phyloP scores from a whole-genome alignment of 2,329 filamentous ascomycete genomes.

The Colletotrichum spaethianum region DNA sequence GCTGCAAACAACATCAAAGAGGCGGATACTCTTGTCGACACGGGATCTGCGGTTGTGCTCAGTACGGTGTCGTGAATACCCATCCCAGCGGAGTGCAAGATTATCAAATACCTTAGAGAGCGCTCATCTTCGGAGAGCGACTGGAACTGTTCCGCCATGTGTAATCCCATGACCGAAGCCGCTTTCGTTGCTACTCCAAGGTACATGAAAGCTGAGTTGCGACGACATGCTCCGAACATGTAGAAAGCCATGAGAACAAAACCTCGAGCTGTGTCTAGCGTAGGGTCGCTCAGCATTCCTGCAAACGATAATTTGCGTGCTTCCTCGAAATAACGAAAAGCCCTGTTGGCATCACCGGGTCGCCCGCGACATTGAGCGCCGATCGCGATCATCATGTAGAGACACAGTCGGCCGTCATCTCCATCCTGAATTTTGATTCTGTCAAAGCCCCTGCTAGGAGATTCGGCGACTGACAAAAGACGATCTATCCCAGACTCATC shows the following conservation, averaged over 20 bases:
- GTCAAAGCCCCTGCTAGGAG: not conserved
- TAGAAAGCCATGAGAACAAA: slow-evolving; percentile 73
- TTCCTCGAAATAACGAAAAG: slow-evolving; percentile 60
- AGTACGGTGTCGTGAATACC: rapidly evolving
- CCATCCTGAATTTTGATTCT: not conserved
- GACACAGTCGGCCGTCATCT: not conserved
- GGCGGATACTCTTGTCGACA: slow-evolving; percentile 55
- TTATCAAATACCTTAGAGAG: slow-evolving; percentile 42
- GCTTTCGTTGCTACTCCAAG: slow-evolving; percentile 71
- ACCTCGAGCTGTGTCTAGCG: slow-evolving; percentile 64
- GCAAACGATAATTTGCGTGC: slow-evolving; percentile 64
- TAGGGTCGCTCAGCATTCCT: slow-evolving; percentile 67
- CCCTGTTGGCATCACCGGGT: slow-evolving; percentile 4
- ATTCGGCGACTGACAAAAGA: not conserved
- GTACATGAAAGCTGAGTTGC: slow-evolving; percentile 75
- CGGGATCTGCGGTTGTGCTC: slow-evolving; percentile 33
- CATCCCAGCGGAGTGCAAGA: rapidly evolving
- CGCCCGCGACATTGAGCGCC: slow-evolving; percentile 60
- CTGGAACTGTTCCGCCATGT: slow-evolving; percentile 54
- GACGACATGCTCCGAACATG: slow-evolving; percentile 70
- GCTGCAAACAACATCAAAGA: slow-evolving; percentile 56
- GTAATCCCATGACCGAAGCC: slow-evolving; percentile 70
- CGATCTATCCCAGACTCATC: slow-evolving; percentile 24
- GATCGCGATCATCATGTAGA: slow-evolving; percentile 65
- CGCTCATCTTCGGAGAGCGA: slow-evolving; percentile 42